Conservation (phyloP, 2,329 filamentous ascomycete species). For the Colletotrichum aenigma region DNA sequence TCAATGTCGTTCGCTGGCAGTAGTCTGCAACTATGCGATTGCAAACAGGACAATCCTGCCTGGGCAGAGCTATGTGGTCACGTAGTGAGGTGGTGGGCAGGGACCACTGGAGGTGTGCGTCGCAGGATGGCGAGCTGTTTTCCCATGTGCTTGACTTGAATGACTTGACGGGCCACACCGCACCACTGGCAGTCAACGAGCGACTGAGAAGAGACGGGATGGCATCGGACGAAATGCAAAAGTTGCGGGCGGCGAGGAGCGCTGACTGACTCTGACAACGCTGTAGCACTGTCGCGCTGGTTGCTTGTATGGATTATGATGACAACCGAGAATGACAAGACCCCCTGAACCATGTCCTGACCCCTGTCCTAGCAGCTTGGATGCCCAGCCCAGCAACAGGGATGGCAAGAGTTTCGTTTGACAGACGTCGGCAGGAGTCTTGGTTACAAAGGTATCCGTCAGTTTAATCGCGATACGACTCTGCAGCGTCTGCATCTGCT, state of each 20-base stretch:
- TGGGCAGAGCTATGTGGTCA: background rate
- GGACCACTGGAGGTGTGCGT: background rate
- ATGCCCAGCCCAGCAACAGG: conserved; percentile 1
- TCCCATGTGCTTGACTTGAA: background rate
- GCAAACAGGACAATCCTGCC: conserved; percentile 1
- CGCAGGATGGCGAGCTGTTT: background rate
- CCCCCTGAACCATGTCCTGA: conserved; percentile 5
- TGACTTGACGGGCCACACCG: background rate
- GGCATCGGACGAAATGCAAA: conserved; percentile 6
- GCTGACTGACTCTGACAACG: background rate
- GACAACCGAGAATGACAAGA: conserved; percentile 5
- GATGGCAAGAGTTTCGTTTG: conserved; percentile 12
- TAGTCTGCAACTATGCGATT: background rate
- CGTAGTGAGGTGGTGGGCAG: background rate
- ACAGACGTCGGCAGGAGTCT: background rate
- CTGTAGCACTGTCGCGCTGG: background rate
- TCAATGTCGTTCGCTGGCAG: background rate
- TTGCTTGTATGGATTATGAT: background rate
- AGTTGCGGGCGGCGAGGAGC: background rate
- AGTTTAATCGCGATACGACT: conserved; percentile 4
- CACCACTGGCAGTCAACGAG: background rate
- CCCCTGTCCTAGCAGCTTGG: conserved; percentile 4
- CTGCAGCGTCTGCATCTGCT: background rate
- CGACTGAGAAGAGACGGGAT: background rate
- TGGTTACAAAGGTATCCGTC: background rate